Evolutionary conservation across 352 stramenopile genomes (phyloP), one percentile per base, ranked within the genome.

Genomic region (Globisporangium mamillatum): DNA sequence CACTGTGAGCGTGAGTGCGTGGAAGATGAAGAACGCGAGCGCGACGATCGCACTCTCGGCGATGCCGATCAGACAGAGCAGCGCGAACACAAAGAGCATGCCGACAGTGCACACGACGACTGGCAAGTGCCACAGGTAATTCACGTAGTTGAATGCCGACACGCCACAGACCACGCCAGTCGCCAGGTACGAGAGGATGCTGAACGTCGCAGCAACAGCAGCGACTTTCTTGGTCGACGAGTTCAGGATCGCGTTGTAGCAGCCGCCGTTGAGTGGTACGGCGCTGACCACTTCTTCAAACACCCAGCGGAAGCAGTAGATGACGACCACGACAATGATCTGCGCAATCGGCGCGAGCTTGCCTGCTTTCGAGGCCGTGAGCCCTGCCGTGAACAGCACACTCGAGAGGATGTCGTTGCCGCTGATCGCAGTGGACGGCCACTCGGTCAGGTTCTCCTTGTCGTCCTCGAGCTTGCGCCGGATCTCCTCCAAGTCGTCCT

Each of bases 381-480:
- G 61, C 0, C 77, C 79, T 1, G 78, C 68, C 22, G 78, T 84
- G 64, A 93, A 94, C 52, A 94, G 80, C 56, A 86, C 89, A 66
- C 82, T 95, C 55, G 80, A 92, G 3, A 95, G 70, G 61, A 97
- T 92, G 68, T 97, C 88, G 74, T 97, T 97, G 6, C 90, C 90
- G 53, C 80, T 89, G 71, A 97, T 96, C 5, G 84, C 81, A 3
- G 90, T 97, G 1, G 88, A 77, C 20, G 81, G 61, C 75, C 87
- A 92, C 70, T 95, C 82, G n/a, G 71, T 65, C 24, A 96, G 71
- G 10, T 78, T 71, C 41, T 73, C 44, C 54, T 80, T 79, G 52
- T 48, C 32, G 2, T n/a, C 10, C 9, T 62, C 32, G 5, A 77
- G 46, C 50, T 73, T 63, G 1, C 64, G 27, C 7, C 38, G 57